These are phyloP conservation scores for Arthrobotrys sphaeroides DNA, from an alignment of 2,329 filamentous ascomycete genomes.

Conservation along the genomic window DNA sequence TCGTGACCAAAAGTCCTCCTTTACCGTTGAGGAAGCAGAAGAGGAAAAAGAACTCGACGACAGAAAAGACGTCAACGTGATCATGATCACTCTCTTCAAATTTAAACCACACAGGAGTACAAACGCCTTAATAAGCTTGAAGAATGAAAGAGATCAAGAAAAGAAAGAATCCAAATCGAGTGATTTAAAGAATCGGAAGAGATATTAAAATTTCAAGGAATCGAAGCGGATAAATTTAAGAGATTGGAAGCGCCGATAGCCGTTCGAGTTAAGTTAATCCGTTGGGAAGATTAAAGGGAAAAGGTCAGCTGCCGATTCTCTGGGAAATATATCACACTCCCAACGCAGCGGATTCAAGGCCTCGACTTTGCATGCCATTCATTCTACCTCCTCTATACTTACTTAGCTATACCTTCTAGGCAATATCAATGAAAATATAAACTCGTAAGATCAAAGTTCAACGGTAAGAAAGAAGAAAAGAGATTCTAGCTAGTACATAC, in stretches of 20 bases:
- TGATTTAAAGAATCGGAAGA: too few species aligned
- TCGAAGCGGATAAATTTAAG: background rate
- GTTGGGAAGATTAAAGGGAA: background rate
- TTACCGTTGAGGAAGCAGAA: background rate
- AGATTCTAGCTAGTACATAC: constrained; percentile 4
- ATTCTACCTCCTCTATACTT: background rate
- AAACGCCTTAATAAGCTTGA: background rate
- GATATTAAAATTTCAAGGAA: too few species aligned
- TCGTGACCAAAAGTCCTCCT: background rate
- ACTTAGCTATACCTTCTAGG: background rate
- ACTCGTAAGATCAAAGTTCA: background rate
- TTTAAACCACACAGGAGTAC: too few species aligned
- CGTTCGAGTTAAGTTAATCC: too few species aligned
- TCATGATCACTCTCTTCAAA: constrained; percentile 23
- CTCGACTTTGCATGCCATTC: background rate
- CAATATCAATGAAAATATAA: background rate
- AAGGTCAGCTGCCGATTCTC: background rate
- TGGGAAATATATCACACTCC: background rate
- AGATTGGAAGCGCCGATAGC: constrained; percentile 8
- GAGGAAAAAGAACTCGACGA: too few species aligned
- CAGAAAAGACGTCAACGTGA: too few species aligned
- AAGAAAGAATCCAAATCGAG: background rate
- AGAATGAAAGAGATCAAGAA: background rate
- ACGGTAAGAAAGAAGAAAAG: background rate
- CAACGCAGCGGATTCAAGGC: background rate